Percentiles rank a stretch among this genome's conserved stretches.
Evolutionary conservation across 1,139 yeast genomes (phyloP).

Genomic region (Magnusiomyces clavatus): DNA sequence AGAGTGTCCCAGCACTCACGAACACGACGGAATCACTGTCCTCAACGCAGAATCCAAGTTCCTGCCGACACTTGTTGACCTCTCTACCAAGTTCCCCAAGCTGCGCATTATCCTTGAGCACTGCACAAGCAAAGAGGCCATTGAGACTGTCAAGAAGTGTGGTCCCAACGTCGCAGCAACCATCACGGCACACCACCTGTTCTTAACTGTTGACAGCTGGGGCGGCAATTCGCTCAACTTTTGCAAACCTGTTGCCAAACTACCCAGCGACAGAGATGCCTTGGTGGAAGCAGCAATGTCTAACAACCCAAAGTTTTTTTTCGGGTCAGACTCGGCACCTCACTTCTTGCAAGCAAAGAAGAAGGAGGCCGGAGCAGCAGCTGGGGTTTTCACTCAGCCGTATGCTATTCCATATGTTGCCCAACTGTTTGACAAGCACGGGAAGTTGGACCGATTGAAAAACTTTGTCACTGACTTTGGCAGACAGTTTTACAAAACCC

Average conservation of each 20-base stretch:
- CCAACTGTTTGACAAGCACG: conserved; percentile 65
- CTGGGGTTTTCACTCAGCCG: conserved; percentile 93
- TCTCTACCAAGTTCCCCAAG: conserved; percentile 78
- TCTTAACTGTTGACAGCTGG: conserved; percentile 86
- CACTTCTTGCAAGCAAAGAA: conserved; percentile 78
- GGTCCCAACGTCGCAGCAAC: conserved; percentile 81
- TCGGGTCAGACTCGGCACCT: conserved; percentile 97
- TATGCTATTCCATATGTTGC: conserved; percentile 80
- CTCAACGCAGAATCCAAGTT: conserved; percentile 90
- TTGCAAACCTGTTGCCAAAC: conserved; percentile 96
- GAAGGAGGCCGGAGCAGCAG: conserved; percentile 79
- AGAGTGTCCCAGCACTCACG: conserved; percentile 56
- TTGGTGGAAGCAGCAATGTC: conserved; percentile 81
- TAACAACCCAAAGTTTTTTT: conserved; percentile 88
- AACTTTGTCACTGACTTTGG: conserved; percentile 76
- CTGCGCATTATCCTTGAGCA: conserved; percentile 87
- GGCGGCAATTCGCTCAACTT: conserved; percentile 93
- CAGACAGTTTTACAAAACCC: conserved; percentile 50
- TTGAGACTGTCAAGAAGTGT: conserved; percentile 64
- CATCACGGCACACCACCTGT: conserved; percentile 91
- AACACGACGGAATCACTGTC: conserved; percentile 55
- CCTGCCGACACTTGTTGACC: conserved; percentile 77
- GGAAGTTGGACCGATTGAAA: conserved; percentile 56
- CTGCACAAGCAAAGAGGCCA: conserved; percentile 86
- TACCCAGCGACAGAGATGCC: conserved; percentile 77